These are phyloP conservation scores for Microbotryum intermedium DNA, from an alignment of 1,284 basidiomycete genomes.

Conservation along the genomic window DNA sequence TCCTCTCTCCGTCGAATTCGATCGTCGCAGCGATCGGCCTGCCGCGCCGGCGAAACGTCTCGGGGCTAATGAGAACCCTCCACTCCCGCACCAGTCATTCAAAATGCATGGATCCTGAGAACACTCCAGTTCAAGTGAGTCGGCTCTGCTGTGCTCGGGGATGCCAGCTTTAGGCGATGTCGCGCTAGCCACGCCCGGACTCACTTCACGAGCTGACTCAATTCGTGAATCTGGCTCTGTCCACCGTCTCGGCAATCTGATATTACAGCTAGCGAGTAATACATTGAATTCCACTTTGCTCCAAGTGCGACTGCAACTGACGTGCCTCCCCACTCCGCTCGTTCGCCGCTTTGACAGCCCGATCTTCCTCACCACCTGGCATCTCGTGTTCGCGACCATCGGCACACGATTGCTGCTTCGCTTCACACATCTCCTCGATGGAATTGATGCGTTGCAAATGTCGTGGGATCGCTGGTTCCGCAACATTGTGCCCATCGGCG, in stretches of 20 bases:
- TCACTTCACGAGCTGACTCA: too few species aligned
- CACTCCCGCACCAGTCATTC: slow-evolving; percentile 13
- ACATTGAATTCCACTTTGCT: neutral
- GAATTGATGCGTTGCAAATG: slow-evolving; percentile 37
- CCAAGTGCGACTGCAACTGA: neutral
- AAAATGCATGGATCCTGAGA: slow-evolving; percentile 23
- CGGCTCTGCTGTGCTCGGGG: too few species aligned
- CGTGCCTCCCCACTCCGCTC: neutral
- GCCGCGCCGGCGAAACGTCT: too few species aligned
- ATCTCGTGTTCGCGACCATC: slow-evolving; percentile 43
- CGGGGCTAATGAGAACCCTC: neutral
- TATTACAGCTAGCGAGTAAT: too few species aligned
- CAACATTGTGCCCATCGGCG: slow-evolving; percentile 45
- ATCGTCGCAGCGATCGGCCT: too few species aligned
- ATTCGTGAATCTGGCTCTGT: too few species aligned
- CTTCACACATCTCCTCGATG: slow-evolving; percentile 42
- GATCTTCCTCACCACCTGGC: slow-evolving; percentile 43
- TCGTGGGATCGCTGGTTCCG: slow-evolving; percentile 35
- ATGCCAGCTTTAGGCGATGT: too few species aligned
- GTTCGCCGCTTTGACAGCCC: slow-evolving; percentile 24
- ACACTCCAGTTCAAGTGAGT: slow-evolving; percentile 7
- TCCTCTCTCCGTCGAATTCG: too few species aligned
- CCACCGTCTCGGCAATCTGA: too few species aligned
- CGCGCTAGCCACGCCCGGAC: too few species aligned
- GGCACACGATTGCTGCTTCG: slow-evolving; percentile 40